A percentile compares a stretch with the other conserved stretches of the same genome.
These are phyloP conservation scores for Epithemia pelagica DNA, from an alignment of 108 stramenopile species.

Conservation along the genomic window DNA sequence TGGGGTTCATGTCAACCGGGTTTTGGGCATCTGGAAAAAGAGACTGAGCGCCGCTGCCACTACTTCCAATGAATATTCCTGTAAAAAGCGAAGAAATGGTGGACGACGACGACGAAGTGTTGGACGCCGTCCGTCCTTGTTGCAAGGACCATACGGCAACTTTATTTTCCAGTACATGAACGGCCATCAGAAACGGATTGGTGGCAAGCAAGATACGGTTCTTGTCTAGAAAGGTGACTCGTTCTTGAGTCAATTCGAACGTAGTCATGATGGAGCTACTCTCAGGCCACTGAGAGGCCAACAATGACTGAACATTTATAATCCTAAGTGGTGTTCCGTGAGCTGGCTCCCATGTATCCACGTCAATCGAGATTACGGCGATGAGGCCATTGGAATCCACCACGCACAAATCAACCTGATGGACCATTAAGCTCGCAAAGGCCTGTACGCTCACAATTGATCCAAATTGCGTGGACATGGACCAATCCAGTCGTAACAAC, in stretches of 20 bases:
- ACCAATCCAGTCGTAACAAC: neutral
- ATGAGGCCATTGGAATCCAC: neutral
- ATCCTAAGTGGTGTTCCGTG: neutral
- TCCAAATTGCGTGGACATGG: neutral
- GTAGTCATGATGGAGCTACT: neutral
- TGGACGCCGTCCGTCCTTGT: neutral
- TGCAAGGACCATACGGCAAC: neutral
- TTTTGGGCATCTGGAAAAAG: neutral
- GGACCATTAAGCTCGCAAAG: neutral
- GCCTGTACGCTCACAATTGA: neutral
- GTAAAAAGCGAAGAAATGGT: neutral
- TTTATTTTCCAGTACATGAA: neutral
- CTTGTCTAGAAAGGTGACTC: neutral
- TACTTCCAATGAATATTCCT: neutral
- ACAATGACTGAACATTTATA: neutral
- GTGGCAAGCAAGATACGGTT: conserved; percentile 1
- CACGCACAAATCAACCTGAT: neutral
- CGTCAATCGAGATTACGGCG: neutral
- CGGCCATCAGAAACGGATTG: conserved; percentile 3
- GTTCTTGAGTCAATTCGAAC: neutral
- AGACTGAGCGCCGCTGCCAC: neutral
- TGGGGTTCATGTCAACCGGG: conserved; percentile 3
- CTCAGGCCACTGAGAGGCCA: neutral
- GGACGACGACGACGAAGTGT: neutral
- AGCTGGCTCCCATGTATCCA: neutral